Percentiles rank a stretch among this genome's conserved stretches.
Evolutionary conservation across 164 flowering plant species (phyloP).

Genomic region (Umbilicus rupestris): DNA sequence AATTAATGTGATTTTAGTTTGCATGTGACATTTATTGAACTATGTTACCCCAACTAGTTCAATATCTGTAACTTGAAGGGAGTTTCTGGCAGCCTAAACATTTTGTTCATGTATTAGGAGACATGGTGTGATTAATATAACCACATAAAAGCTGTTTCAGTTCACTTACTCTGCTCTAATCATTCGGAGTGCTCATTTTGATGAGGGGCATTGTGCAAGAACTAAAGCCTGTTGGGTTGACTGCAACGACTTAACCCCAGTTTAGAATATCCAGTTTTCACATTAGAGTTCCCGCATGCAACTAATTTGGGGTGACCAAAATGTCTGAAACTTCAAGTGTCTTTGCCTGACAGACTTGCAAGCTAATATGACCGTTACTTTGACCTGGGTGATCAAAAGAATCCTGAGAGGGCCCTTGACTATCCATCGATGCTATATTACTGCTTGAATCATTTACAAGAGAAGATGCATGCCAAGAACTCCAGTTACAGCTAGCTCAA

Average conservation of each 20-base stretch:
- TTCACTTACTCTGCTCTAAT: too few species aligned
- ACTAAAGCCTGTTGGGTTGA: too few species aligned
- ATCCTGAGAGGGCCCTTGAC: background rate
- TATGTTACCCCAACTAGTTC: too few species aligned
- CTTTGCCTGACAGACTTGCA: conserved; percentile 17
- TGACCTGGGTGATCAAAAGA: too few species aligned
- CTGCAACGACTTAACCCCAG: conserved; percentile 6
- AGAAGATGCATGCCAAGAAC: conserved; percentile 67
- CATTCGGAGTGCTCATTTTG: conserved; percentile 31
- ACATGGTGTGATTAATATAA: too few species aligned
- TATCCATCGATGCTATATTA: conserved; percentile 15
- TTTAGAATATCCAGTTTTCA: conserved; percentile 4
- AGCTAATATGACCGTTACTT: too few species aligned
- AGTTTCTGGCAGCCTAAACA: too few species aligned
- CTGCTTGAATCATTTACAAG: conserved; percentile 14
- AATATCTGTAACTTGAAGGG: too few species aligned
- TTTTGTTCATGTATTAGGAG: background rate
- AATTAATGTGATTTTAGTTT: too few species aligned
- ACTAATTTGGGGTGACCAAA: too few species aligned
- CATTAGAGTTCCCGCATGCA: conserved; percentile 7
- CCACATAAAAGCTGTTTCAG: too few species aligned
- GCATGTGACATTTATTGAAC: background rate
- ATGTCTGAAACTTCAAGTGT: background rate
- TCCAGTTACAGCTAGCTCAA: conserved; percentile 67
- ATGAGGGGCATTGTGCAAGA: conserved; percentile 35